Conservation (phyloP, 257 asterid species). For the Eucommia ulmoides region DNA sequence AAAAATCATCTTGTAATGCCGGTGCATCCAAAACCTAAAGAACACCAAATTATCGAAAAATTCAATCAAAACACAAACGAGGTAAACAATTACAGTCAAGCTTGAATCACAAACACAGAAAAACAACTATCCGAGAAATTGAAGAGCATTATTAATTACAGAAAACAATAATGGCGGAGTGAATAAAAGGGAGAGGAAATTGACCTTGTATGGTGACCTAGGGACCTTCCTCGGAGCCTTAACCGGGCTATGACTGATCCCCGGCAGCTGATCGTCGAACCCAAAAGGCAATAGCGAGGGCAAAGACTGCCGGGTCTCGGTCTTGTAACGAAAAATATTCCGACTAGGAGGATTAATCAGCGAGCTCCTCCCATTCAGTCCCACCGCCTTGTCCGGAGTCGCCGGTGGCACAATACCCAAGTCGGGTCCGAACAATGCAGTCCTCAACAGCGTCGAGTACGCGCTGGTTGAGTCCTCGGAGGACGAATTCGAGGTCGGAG, state of each 20-base stretch:
- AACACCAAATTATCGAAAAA: neutral
- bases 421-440: conserved; percentile 69
- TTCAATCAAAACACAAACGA: no score
- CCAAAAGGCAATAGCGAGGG: conserved; percentile 67
- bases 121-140: neutral
- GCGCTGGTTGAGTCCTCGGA: neutral
- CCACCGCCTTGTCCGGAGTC: conserved; percentile 48
- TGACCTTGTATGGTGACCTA: conserved; percentile 79
- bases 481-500: conserved; percentile 14
- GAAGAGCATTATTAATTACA: neutral
- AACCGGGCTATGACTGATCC: conserved; percentile 40
- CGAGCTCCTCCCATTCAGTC: conserved; percentile 11
- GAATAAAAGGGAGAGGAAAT: conserved; percentile 1
- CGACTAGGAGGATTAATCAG: conserved; percentile 23
- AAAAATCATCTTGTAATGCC: conserved; percentile 86
- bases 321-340: conserved; percentile 48
- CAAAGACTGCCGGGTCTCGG: conserved; percentile 57
- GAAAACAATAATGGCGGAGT: neutral
- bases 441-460: conserved; percentile 36
- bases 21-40: conserved; percentile 90
- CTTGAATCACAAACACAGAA: neutral
- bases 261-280: conserved; percentile 72
- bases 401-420: conserved; percentile 34
- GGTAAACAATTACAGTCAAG: no score
- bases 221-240: conserved; percentile 78